These are phyloP conservation scores for Cenchrus americanus DNA, from an alignment of 176 grass and related monocot genomes.

Conservation along the genomic window DNA sequence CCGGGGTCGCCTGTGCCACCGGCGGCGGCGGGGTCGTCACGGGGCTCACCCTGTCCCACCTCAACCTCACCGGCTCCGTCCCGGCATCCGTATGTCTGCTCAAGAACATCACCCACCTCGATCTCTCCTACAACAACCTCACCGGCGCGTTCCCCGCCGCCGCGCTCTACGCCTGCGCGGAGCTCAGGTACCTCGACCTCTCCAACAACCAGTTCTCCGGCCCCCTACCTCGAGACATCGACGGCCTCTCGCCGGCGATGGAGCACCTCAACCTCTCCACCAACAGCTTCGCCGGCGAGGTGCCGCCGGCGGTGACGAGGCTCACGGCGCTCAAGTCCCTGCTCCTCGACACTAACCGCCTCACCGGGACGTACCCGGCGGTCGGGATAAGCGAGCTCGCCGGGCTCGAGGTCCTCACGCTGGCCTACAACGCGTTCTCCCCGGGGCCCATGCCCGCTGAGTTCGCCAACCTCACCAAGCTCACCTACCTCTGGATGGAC, in stretches of 20 bases:
- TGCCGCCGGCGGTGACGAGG: constrained; percentile 53
- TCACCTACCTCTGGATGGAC: constrained; percentile 55
- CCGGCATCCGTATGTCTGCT: constrained; percentile 56
- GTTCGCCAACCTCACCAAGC: constrained; percentile 47
- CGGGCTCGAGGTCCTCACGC: constrained; percentile 40
- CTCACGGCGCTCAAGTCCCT: constrained; percentile 45
- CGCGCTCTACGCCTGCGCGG: constrained; percentile 54
- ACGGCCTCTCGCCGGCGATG: constrained; percentile 30
- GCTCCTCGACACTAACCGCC: constrained; percentile 48
- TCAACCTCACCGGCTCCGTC: constrained; percentile 35
- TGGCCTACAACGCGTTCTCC: constrained; percentile 51
- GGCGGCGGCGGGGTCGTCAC: constrained; percentile 30
- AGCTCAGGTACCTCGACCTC: constrained; percentile 55
- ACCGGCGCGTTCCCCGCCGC: constrained; percentile 52
- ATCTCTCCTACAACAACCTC: constrained; percentile 68
- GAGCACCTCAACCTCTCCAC: constrained; percentile 52
- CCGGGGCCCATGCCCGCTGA: constrained; percentile 35
- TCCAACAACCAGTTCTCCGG: constrained; percentile 66
- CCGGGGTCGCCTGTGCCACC: constrained; percentile 42
- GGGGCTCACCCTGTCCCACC: background rate
- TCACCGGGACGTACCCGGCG: constrained; percentile 60
- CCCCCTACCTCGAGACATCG: constrained; percentile 48
- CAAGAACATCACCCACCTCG: constrained; percentile 52
- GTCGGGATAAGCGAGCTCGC: constrained; percentile 41
- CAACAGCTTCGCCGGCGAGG: constrained; percentile 53